Conservation (phyloP, 176 grass and related monocot genomes). For the Avena eriantha region DNA sequence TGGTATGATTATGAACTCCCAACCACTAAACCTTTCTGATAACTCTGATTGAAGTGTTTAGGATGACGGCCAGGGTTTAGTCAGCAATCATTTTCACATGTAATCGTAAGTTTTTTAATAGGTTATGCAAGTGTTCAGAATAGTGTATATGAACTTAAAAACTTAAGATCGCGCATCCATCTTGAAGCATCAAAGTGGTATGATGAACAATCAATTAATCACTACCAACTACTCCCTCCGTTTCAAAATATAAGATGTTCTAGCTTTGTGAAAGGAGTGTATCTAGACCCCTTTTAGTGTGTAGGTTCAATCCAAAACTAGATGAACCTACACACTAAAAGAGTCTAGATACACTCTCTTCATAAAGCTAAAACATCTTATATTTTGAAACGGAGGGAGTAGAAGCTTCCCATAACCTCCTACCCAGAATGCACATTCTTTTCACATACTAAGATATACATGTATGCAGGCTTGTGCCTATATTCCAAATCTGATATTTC, state of each 20-base stretch:
- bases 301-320: too few relatives aligned
- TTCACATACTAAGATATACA: too few relatives aligned
- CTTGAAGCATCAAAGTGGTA: conserved; percentile 7
- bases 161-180: neutral
- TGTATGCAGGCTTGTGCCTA: neutral
- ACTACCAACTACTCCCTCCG: too few relatives aligned
- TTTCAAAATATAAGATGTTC: too few relatives aligned
- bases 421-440: neutral
- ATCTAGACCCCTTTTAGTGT: too few relatives aligned
- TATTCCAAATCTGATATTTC: conserved; percentile 15
- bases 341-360: too few relatives aligned
- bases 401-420: conserved; percentile 16
- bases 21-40: neutral
- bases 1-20: neutral
- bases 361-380: too few relatives aligned
- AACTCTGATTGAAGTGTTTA: neutral
- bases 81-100: conserved; percentile 7
- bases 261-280: too few relatives aligned
- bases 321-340: too few relatives aligned
- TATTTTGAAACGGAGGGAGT: too few relatives aligned
- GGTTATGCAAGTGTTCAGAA: neutral
- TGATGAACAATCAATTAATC: neutral
- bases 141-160: neutral
- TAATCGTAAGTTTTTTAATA: neutral
- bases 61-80: neutral